Evolutionary conservation across 176 grass and related monocot species (phyloP), one percentile per base, ranked within the genome.

Genomic region (Rhynchospora tenuis): DNA sequence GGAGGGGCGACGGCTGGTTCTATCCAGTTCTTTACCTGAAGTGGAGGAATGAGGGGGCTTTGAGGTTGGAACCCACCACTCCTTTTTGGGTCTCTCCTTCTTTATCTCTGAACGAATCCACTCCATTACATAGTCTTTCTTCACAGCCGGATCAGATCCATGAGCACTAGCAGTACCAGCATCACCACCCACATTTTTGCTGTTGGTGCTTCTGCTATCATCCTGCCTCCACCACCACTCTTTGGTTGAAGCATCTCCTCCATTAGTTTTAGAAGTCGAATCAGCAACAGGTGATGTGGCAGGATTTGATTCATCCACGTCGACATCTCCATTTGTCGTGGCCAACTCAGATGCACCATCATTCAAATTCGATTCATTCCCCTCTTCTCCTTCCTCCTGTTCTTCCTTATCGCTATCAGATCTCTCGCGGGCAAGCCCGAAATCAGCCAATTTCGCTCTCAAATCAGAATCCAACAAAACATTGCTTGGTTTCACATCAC

Each of bases 151-250:
- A 48, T 77, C 86, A 0, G 84, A 84, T 9, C 62, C 38, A 2
- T 65, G 43, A 29, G 12, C 28, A 66, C 69, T 86, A n/a, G 80
- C 73, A 10, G 61, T 79, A 5, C 59, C 48, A 2, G 89, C 67
- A n/a, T 62, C 83, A 0, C 29, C 11, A 17, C 82, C 86, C 29
- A 86, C 86, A 50, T 89, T 93, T 86, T 79, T 74, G 44, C 85
- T 81, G 73, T 72, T 72, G 28, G 84, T 88, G 48, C 68, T 55
- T 33, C 67, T 86, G 51, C 88, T 90, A 55, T 94, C 93, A 80
- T 98, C 93, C 83, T 95, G 96, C 79, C 76, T 88, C 96, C 96
- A 93, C 96, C 96, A 99, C 96, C 96, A 93, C 82, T 99, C 96
- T 83, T 78, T 91, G 43, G 85, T 83, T 45, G 87, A 73, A 47